Percentiles rank a stretch among this genome's conserved stretches.
Conservation (phyloP, 192 early-diverging fungal species). For the Lunasporangiospora selenospora region DNA sequence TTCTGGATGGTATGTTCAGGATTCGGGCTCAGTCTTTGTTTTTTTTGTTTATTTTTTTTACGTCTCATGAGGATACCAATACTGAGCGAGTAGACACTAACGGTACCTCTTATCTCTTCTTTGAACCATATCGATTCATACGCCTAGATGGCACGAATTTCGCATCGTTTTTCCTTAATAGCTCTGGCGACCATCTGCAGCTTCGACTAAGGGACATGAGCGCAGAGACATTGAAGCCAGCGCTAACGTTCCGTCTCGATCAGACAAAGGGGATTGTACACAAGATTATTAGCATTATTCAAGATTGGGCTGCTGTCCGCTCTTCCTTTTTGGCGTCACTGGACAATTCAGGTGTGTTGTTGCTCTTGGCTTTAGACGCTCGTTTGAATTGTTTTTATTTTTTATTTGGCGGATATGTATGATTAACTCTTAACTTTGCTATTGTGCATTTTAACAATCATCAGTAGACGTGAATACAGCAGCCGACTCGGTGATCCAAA, state of each 20-base stretch:
- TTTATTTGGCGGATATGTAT: too few species aligned
- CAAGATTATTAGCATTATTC: conserved; percentile 16
- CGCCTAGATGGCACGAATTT: conserved; percentile 19
- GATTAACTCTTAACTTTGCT: background rate
- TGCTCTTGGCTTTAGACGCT: background rate
- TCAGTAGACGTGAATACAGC: conserved; percentile 15
- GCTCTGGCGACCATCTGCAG: conserved; percentile 1
- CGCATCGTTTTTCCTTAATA: conserved; percentile 24
- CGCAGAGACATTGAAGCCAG: background rate
- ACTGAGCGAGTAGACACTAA: too few species aligned
- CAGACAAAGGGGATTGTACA: background rate
- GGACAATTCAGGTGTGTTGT: conserved; percentile 10
- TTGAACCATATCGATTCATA: too few species aligned
- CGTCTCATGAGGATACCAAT: too few species aligned
- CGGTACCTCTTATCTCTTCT: too few species aligned
- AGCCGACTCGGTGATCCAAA: conserved; percentile 14
- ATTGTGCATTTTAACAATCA: too few species aligned
- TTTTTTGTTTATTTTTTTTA: background rate
- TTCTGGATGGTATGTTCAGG: conserved; percentile 17
- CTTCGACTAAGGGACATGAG: too few species aligned
- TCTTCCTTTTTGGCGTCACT: conserved; percentile 28
- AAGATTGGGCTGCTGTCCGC: conserved; percentile 26
- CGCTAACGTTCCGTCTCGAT: background rate
- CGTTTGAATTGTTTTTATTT: background rate
- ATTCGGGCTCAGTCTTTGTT: background rate